Percentiles rank a stretch among this genome's conserved stretches.
phyloP scores from a whole-genome alignment of 176 grass and related monocot genomes.

The Eragrostis nindensis region DNA sequence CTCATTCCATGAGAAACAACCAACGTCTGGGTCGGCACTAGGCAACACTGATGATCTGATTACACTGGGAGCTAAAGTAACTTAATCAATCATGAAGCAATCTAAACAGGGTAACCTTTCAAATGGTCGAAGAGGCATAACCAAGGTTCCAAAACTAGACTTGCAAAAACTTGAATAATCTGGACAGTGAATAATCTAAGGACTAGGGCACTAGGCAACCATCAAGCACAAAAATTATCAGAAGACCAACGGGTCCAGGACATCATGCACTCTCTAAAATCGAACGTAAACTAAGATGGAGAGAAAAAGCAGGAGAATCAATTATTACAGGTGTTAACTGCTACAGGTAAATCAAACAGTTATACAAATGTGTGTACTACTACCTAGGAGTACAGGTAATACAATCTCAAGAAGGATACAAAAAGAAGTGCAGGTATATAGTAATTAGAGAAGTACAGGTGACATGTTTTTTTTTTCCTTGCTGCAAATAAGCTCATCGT shows the following conservation, averaged over 20 bases:
- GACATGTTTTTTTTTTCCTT: neutral
- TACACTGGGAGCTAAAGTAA: slow-evolving; percentile 16
- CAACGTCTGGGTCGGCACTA: slow-evolving; percentile 2
- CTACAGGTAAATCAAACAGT: slow-evolving; percentile 10
- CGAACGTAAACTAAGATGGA: neutral
- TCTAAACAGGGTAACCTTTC: slow-evolving; percentile 29
- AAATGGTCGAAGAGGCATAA: slow-evolving; percentile 33
- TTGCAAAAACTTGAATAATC: slow-evolving; percentile 33
- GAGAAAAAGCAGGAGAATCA: neutral
- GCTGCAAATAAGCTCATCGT: neutral
- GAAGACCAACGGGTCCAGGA: neutral
- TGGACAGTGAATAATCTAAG: slow-evolving; percentile 1
- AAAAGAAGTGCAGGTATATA: neutral
- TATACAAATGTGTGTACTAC: neutral
- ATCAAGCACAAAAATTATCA: neutral
- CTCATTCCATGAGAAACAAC: neutral
- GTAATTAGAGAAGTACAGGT: neutral
- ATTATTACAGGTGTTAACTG: neutral
- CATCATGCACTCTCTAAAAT: slow-evolving; percentile 18
- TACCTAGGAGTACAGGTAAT: neutral
- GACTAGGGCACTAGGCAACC: slow-evolving; percentile 17
- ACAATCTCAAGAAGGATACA: neutral
- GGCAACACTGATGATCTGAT: slow-evolving; percentile 6
- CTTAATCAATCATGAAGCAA: slow-evolving; percentile 27
- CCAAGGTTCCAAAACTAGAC: slow-evolving; percentile 22